phyloP scores from a whole-genome alignment of 148 eudicot genomes.

The Rhododendron molle region DNA sequence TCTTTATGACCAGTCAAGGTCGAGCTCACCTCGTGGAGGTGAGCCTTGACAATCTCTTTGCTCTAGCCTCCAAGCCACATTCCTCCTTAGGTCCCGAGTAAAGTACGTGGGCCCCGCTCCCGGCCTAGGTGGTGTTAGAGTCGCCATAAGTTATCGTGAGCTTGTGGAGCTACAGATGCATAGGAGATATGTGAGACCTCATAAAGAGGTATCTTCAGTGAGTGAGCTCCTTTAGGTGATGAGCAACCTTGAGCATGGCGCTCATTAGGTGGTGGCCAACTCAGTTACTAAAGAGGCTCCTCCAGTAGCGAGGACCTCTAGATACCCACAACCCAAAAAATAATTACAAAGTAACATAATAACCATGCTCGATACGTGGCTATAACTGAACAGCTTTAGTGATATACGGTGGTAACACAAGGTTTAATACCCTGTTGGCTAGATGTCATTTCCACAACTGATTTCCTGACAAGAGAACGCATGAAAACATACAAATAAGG shows the following conservation, averaged over 20 bases:
- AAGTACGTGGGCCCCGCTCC: not conserved
- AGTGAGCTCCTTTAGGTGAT: not conserved
- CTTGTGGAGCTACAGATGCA: not conserved
- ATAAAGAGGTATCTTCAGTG: not conserved
- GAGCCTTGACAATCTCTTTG: not conserved
- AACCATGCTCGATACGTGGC: not conserved
- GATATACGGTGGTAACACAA: not conserved
- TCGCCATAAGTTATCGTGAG: not conserved
- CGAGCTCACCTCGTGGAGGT: not conserved
- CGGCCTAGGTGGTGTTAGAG: not conserved
- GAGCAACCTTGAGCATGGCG: not conserved
- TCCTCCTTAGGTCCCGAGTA: not conserved
- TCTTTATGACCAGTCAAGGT: not conserved
- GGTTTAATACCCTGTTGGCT: not conserved
- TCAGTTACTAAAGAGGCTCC: not conserved
- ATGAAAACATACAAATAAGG: not conserved
- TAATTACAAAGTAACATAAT: not conserved
- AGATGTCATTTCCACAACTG: not conserved
- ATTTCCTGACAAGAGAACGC: not conserved
- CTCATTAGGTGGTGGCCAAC: not conserved
- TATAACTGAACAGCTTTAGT: not conserved
- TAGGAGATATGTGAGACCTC: not conserved
- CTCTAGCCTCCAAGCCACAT: not conserved
- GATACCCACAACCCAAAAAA: not conserved
- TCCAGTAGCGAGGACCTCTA: not conserved